A percentile compares a stretch with the other conserved stretches of the same genome.
Evolutionary conservation across 371 early-diverging fungal genomes (phyloP).

Genomic region (Mortierella sp.): DNA sequence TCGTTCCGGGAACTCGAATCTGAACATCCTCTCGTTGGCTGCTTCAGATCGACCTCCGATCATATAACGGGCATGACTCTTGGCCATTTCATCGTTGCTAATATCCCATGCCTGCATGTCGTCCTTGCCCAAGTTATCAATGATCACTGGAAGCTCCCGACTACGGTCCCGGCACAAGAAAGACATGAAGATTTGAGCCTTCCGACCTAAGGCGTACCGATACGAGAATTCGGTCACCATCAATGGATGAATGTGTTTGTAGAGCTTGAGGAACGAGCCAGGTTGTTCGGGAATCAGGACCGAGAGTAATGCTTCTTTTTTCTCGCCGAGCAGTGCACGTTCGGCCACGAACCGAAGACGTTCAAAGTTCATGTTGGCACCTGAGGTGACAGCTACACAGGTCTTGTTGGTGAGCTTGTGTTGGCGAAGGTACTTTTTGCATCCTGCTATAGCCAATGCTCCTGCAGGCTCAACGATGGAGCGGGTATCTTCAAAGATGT

Average conservation of each 20-base stretch:
- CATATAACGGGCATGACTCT: conserved; percentile 92
- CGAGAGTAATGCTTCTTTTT: conserved; percentile 88
- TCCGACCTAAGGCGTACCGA: conserved; percentile 79
- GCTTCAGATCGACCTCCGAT: conserved; percentile 86
- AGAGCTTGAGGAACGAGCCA: conserved; percentile 86
- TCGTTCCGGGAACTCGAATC: conserved; percentile 96
- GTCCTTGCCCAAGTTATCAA: conserved; percentile 62
- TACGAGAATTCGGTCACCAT: conserved; percentile 94
- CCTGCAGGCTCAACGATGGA: conserved; percentile 96
- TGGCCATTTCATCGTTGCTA: conserved; percentile 93
- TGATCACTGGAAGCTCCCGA: conserved; percentile 73
- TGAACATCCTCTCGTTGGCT: conserved; percentile 86
- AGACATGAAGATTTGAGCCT: conserved; percentile 90
- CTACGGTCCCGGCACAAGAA: conserved; percentile 74
- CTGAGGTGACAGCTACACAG: conserved; percentile 85
- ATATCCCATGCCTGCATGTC: conserved; percentile 84
- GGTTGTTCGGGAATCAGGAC: conserved; percentile 92
- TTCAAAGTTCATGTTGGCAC: conserved; percentile 99
- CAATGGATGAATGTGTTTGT: conserved; percentile 82
- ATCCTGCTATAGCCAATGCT: conserved; percentile 89
- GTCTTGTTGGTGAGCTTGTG: conserved; percentile 58
- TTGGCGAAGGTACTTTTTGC: conserved; percentile 77
- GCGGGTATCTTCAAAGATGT: conserved; percentile 96
- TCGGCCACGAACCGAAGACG: conserved; percentile 95
- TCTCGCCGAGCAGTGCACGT: conserved; percentile 91